Base-by-base conservation (phyloP, 192 early-diverging fungal species). In the Geranomyces michiganensis region DNA sequence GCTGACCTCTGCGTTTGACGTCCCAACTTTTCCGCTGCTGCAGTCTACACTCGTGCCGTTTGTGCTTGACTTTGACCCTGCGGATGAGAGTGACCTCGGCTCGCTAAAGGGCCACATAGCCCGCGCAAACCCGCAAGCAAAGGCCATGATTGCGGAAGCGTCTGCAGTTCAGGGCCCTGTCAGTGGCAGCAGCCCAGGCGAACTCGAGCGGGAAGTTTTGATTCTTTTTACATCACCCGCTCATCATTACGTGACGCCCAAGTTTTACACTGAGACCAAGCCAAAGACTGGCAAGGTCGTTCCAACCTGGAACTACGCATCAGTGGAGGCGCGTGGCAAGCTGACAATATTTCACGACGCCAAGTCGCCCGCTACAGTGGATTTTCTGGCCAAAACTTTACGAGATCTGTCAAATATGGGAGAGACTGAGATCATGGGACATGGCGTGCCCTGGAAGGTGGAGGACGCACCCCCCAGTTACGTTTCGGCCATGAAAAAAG, bases 111-210 rank as follows among this genome's bases (percentile, higher is more conserved):
- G 21, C 26, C 51, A 55, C 51, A 24, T 55, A 14, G 51, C 51
- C 15, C 51, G 51, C 15, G 51, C 51, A 55, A 55, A 55, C 26
- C 51, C 51, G 51, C 51, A 55, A 6, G 51, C 51, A 55, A 55
- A 55, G 14, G 51, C 51, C 3, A n/a, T 55, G 21, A 14, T 55
- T 14, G 36, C 36, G 5, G 36, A 41, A 10, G 36, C 10, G 36
- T 41, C 36, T 41, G 36, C 36, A 41, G 10, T 3, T 41, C 36
- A 3, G 36, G 36, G 36, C 10, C 6, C 51, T 24, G 51, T 15
- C 14, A 15, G 6, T 55, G 26, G 26, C 19, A 27, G 21, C 26
- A 27, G 21, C 26, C 6, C 14, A 15, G 15, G 8, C 3, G 51
- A 55, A 14, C 26, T 55, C 8, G 4, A 55, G 51, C 3, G 51